phyloP scores from a whole-genome alignment of 2,329 filamentous ascomycete species.

The Penicillium sp. region DNA sequence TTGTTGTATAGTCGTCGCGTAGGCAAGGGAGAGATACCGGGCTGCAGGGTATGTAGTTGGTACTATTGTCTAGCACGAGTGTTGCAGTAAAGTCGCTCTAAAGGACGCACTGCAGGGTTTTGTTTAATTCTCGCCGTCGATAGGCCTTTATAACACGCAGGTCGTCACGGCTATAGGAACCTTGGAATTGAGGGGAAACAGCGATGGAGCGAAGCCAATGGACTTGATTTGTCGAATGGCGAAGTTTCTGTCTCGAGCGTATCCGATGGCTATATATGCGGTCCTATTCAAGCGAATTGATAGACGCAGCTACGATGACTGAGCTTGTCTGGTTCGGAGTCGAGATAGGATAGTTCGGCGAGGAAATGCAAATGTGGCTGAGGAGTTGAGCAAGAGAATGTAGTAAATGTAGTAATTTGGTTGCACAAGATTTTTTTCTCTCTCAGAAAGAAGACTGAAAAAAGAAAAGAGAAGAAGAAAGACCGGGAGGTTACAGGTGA shows the following conservation, averaged over 20 bases:
- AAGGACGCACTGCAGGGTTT: not conserved
- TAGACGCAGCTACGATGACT: not conserved
- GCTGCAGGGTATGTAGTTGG: not conserved
- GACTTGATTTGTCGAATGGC: not conserved
- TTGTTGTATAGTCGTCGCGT: not conserved
- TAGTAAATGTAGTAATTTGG: not conserved
- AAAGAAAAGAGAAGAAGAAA: not conserved
- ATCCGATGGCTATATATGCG: not conserved
- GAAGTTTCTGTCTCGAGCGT: not conserved
- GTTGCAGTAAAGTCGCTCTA: not conserved
- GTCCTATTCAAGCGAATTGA: not conserved
- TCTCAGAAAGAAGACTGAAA: not conserved
- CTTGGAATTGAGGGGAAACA: not conserved
- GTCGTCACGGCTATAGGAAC: slow-evolving; percentile 5
- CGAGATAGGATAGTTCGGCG: not conserved
- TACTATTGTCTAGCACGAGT: not conserved
- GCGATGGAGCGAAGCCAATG: not conserved
- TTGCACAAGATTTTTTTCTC: not conserved
- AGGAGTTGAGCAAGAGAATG: not conserved
- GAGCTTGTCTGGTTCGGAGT: not conserved
- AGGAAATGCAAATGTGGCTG: not conserved
- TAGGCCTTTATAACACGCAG: not conserved
- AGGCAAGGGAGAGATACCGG: slow-evolving; percentile 1
- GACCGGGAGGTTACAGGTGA: not conserved
- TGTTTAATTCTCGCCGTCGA: not conserved